Evolutionary conservation across 805 yeast genomes (phyloP), one percentile per base, ranked within the genome.

Genomic region (Isabelozyma pseudorhagii): DNA sequence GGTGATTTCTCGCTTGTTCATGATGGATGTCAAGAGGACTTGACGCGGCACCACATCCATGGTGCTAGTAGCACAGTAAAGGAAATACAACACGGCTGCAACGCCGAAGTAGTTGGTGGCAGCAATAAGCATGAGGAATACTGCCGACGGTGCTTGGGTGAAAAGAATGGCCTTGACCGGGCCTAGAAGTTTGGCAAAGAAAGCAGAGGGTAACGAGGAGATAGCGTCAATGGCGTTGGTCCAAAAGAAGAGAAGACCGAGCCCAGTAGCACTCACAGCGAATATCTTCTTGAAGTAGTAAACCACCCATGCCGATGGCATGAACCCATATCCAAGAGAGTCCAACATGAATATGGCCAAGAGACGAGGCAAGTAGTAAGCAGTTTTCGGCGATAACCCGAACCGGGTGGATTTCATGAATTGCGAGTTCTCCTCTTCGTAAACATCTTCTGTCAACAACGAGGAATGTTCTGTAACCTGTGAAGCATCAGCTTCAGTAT

Each of bases 21-120:
- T 82, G 17, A 89, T 71, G 2, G 87, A 77, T 0, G 96, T 84
- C 45, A 91, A 67, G 40, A 91, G 72, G 8, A 90, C 81, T 67
- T 90, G 97, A 46, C 97, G 79, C 6, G 97, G 97, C 3, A 90
- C 94, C 28, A 90, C 96, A 63, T 91, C 97, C 92, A 91, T 89
- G 1, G 92, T 82, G 2, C 84, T 75, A 0, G 89, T 81, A 2
- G 84, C 69, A 51, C 83, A 83, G 54, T 88, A 82, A 25, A 79
- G 62, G 17, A 84, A 55, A 34, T 87, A 71, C 5, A 82, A 65
- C 0, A 69, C 48, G 27, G 87, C 74, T 0, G 93, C 87, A 9
- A 83, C 72, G 1, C 55, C 17, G 38, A 61, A 63, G 5, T 62
- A 56, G 7, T 41, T 17, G 17, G 57, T 50, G n/a, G 62, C 53